These are phyloP conservation scores for Elaeis oleifera DNA, from an alignment of 202 grass and related monocot genomes.

Conservation along the genomic window DNA sequence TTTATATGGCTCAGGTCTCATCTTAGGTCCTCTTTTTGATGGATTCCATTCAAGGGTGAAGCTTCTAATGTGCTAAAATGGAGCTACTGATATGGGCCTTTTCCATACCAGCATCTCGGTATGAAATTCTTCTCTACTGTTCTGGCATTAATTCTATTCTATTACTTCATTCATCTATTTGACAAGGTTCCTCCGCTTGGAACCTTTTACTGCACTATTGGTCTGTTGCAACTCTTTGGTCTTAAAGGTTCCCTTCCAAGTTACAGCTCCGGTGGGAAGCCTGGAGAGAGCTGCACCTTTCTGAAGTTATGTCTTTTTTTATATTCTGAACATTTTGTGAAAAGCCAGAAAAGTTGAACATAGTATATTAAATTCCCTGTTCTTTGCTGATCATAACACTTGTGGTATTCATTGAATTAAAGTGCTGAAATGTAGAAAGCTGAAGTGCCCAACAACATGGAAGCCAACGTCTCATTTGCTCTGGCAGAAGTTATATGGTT, in stretches of 20 bases:
- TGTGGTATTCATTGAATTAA: constrained; percentile 67
- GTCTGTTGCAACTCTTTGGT: constrained; percentile 50
- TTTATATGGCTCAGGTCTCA: constrained; percentile 63
- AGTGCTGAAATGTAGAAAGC: constrained; percentile 79
- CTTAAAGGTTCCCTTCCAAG: constrained; percentile 27
- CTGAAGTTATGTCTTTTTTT: constrained; percentile 32
- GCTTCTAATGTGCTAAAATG: constrained; percentile 47
- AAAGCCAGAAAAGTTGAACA: too few species aligned
- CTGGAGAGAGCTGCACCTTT: constrained; percentile 35
- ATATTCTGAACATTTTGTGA: too few species aligned
- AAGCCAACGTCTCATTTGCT: too few species aligned
- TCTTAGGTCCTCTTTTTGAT: constrained; percentile 77
- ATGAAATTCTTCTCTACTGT: not conserved
- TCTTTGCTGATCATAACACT: constrained; percentile 38
- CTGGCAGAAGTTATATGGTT: too few species aligned
- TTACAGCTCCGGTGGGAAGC: constrained; percentile 37
- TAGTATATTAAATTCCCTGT: not conserved
- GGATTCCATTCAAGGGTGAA: constrained; percentile 75
- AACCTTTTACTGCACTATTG: constrained; percentile 60
- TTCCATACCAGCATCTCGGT: constrained; percentile 68
- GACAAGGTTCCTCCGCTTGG: constrained; percentile 72
- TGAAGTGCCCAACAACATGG: not conserved
- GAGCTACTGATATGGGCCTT: constrained; percentile 55
- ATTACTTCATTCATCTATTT: not conserved
- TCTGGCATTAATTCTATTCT: not conserved